phyloP scores from a whole-genome alignment of 305 asterid genomes.

The Plantago coronopus region DNA sequence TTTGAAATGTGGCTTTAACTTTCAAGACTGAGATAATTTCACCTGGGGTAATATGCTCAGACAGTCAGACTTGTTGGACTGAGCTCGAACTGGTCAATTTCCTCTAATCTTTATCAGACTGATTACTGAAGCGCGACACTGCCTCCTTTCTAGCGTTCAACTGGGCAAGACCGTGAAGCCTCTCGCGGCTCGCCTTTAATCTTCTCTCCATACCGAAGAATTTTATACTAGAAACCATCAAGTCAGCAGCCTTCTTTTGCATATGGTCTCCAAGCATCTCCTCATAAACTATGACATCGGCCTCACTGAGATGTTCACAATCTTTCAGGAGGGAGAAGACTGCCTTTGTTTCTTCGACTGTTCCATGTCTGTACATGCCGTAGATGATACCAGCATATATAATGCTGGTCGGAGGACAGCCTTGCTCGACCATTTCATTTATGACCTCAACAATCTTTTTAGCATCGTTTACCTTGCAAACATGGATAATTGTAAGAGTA shows the following conservation, averaged over 20 bases:
- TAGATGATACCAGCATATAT: slow-evolving; percentile 50
- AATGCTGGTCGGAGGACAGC: slow-evolving; percentile 37
- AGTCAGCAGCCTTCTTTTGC: slow-evolving; percentile 78
- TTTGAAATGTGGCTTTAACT: too few relatives aligned
- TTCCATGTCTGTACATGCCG: slow-evolving; percentile 83
- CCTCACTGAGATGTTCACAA: slow-evolving; percentile 49
- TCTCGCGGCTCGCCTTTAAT: slow-evolving; percentile 57
- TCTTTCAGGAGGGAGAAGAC: slow-evolving; percentile 53
- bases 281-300: slow-evolving; percentile 61
- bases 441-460: slow-evolving; percentile 51
- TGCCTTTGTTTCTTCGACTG: slow-evolving; percentile 76
- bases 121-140: not conserved
- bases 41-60: not conserved
- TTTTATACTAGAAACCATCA: slow-evolving; percentile 69
- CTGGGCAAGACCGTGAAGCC: slow-evolving; percentile 53
- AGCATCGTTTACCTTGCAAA: slow-evolving; percentile 64
- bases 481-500: slow-evolving; percentile 61
- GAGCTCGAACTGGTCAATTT: not conserved
- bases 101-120: not conserved
- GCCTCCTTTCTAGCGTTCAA: slow-evolving; percentile 22
- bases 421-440: slow-evolving; percentile 69
- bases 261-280: slow-evolving; percentile 78
- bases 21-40: not conserved
- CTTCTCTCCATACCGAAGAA: slow-evolving; percentile 79
- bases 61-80: too few relatives aligned